Conservation (phyloP, 176 grass and related monocot genomes). For the Tuctoria greenei region DNA sequence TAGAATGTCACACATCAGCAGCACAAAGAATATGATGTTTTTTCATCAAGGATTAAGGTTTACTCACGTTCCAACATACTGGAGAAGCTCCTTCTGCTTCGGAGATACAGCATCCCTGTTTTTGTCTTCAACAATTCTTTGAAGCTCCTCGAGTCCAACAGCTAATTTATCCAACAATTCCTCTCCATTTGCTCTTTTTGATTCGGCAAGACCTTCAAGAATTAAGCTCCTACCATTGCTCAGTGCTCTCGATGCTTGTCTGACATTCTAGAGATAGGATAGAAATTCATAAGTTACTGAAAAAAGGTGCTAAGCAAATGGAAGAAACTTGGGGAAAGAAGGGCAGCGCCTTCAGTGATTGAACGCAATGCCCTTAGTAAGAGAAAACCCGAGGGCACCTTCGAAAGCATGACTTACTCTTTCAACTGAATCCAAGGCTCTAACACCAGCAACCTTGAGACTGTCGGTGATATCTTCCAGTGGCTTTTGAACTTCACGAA, state of each 20-base stretch:
- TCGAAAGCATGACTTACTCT: conserved; percentile 65
- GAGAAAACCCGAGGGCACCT: neutral
- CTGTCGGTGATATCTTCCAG: conserved; percentile 91
- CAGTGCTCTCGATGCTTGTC: conserved; percentile 81
- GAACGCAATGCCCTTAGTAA: neutral
- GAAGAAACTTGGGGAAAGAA: neutral
- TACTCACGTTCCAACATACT: conserved; percentile 92
- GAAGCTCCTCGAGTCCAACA: conserved; percentile 81
- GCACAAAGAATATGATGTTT: conserved; percentile 8
- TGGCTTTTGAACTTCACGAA: conserved; percentile 94
- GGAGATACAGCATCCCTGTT: conserved; percentile 84
- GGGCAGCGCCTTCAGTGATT: conserved; percentile 14
- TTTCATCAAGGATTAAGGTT: conserved; percentile 22
- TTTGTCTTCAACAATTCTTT: conserved; percentile 72
- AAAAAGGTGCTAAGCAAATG: conserved; percentile 21
- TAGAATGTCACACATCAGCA: too few species aligned
- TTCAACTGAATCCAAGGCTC: conserved; percentile 92
- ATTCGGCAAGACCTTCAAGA: conserved; percentile 76
- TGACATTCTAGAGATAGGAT: conserved; percentile 68
- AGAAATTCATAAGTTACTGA: conserved; percentile 27
- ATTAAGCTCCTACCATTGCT: conserved; percentile 71
- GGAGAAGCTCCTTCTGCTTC: conserved; percentile 96
- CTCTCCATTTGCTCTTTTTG: conserved; percentile 89
- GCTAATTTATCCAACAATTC: conserved; percentile 74
- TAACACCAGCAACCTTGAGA: conserved; percentile 89